Base-by-base conservation (phyloP, 495 filamentous ascomycete genomes). In the Cryomyces antarcticus region DNA sequence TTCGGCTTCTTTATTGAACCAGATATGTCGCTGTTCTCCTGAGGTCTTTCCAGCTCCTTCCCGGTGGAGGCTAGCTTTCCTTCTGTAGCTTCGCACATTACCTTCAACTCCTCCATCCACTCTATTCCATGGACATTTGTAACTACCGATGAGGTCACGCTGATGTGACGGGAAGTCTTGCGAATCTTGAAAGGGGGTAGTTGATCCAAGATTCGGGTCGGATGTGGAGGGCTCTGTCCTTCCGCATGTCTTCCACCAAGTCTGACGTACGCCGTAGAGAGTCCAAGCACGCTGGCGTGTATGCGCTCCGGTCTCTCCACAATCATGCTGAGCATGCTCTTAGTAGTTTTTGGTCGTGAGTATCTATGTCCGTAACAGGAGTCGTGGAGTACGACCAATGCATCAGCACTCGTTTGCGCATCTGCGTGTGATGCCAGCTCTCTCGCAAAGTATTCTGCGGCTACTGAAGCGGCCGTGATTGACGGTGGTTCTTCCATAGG, bases 231-330 rank as follows among this genome's bases (percentile, higher is more conserved):
- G 53, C 76, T 70, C 34, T 55, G 60, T n/a, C 75, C 82, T 24
- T 76, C 80, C 5, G 71, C 66, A 64, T 96, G 75, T n/a, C 81
- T 66, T 46, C 73, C 78, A 4, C 88, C 88, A 13, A 95, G 68
- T 30, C 79, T 72, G 17, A 94, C 78, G 58, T 94, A 95, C 4
- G 89, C 89, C n/a, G 76, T 69, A 10, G 83, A 75, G 4, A 95
- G 62, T 5, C 89, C 89, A 34, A 89, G 51, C 0, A 84, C 72
- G 47, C 75, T 75, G 5, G 92, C 92, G 47, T 80, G 83, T 39
- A 97, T 76, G 31, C 89, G 72, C 62, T 97, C 89, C 29, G 89
- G 89, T 31, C 88, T 68, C 59, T 97, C 89, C 10, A 95, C 84
- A 39, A 96, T 88, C 35, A 71, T 77, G 41, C 55, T 72, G 0